These are phyloP conservation scores for Teunomyces funiuensis DNA, from an alignment of 805 yeast genomes.

Conservation along the genomic window DNA sequence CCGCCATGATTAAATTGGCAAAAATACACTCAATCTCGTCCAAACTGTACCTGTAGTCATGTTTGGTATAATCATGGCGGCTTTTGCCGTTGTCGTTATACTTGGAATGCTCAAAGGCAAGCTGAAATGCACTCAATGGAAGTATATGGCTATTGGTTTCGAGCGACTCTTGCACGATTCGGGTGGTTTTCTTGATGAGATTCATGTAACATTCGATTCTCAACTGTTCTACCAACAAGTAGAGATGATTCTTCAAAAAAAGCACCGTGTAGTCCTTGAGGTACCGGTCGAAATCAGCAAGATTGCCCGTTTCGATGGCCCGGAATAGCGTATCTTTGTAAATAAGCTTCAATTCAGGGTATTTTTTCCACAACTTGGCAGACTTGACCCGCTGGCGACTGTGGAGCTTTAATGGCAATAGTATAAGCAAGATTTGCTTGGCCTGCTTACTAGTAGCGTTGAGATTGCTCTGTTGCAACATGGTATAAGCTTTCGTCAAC, in stretches of 20 bases:
- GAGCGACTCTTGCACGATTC: constrained; percentile 24
- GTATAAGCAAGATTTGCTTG: constrained; percentile 53
- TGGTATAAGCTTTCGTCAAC: constrained; percentile 50
- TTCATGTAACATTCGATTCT: constrained; percentile 50
- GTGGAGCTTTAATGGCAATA: constrained; percentile 64
- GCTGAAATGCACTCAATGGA: constrained; percentile 42
- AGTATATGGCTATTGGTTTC: constrained; percentile 33
- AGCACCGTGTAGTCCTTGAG: constrained; percentile 46
- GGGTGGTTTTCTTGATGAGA: constrained; percentile 44
- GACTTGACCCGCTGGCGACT: constrained; percentile 46
- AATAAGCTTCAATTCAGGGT: constrained; percentile 40
- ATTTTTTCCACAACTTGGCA: constrained; percentile 34
- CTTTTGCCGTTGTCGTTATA: not conserved
- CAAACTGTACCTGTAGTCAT: constrained; percentile 12
- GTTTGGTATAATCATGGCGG: not conserved
- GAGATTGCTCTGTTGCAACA: constrained; percentile 23
- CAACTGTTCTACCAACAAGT: constrained; percentile 55
- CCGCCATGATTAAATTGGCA: constrained; percentile 62
- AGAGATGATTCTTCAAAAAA: constrained; percentile 59
- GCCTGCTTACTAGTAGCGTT: constrained; percentile 24
- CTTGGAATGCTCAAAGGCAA: constrained; percentile 40
- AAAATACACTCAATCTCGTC: constrained; percentile 69
- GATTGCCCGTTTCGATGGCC: constrained; percentile 55
- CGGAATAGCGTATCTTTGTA: constrained; percentile 49
- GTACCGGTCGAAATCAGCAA: constrained; percentile 48